A percentile compares a stretch with the other conserved stretches of the same genome.
These are phyloP conservation scores for Gentiana straminea DNA, from an alignment of 257 asterid genomes.

Conservation along the genomic window DNA sequence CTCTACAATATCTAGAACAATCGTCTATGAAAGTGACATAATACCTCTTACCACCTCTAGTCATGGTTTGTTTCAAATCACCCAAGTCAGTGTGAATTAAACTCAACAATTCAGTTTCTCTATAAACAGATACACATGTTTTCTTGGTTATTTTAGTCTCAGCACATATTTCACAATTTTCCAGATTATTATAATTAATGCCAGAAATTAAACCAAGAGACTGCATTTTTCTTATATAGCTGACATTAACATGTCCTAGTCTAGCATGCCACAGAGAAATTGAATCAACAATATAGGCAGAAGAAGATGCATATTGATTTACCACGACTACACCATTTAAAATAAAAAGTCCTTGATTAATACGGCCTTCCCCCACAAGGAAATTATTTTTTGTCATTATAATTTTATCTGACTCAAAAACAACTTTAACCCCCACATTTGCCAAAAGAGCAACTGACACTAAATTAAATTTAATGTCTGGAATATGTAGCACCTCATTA, in stretches of 20 bases:
- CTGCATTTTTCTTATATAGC: neutral
- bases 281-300: neutral
- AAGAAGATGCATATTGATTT: neutral
- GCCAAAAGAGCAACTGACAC: neutral
- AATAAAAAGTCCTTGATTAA: neutral
- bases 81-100: neutral
- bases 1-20: neutral
- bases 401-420: neutral
- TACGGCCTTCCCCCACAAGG: neutral
- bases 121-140: neutral
- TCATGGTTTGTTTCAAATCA: neutral
- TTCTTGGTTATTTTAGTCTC: neutral
- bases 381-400: neutral
- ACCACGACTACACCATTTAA: neutral
- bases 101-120: neutral
- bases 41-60: neutral
- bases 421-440: neutral
- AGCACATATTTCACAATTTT: neutral
- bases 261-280: slow-evolving; percentile 1
- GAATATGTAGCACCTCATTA: neutral
- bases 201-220: neutral
- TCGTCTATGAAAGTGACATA: neutral
- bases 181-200: neutral
- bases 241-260: neutral
- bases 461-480: neutral